Evolutionary conservation across 2,329 filamentous ascomycete species (phyloP), one percentile per base, ranked within the genome.

Genomic region (Scedosporium dehoogii): DNA sequence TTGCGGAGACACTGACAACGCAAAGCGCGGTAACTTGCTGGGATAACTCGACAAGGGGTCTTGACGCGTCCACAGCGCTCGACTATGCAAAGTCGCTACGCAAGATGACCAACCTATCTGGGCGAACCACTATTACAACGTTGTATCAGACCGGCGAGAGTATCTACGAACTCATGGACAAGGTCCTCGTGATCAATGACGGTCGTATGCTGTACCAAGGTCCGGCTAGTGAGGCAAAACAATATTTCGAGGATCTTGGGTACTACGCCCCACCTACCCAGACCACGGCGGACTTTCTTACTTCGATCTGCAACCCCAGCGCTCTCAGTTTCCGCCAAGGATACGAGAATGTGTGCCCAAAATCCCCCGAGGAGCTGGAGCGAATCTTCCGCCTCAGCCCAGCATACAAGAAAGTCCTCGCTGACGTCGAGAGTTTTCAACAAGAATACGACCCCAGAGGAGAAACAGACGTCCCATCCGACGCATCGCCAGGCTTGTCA

Each of bases 241-340:
- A 79, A 29, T 92, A 89, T 70, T 92, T 92, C 66, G 73, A 85
- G 58, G 75, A 82, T n/a, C 77, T 92, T 42, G 90, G 90, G 0
- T 92, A 91, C 67, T 78, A 84, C 12, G 90, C 88, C 68, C 88
- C 89, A 0, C 80, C 85, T 27, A 81, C 89, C 12, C 85, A 86
- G 81, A 91, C 87, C 0, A 87, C 86, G 0, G 85, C 77, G 14
- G 90, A 93, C 71, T 93, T 92, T 73, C 74, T 92, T 42, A 92
- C 58, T 2, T 79, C 79, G 0, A 76, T 83, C 44, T 81, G 79
- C 0, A 72, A 69, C 3, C 73, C 73, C 1, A 63, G 65, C 1
- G 75, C 76, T 64, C 73, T 73, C 18, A 65, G 70, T 33, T 62
- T 74, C 9, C 69, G 68, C 9, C 67, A 69, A 0, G 74, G 74